Evolutionary conservation across 768 basidiomycete genomes (phyloP), one percentile per base, ranked within the genome.

Genomic region (Lactifluus hygrophoroides): DNA sequence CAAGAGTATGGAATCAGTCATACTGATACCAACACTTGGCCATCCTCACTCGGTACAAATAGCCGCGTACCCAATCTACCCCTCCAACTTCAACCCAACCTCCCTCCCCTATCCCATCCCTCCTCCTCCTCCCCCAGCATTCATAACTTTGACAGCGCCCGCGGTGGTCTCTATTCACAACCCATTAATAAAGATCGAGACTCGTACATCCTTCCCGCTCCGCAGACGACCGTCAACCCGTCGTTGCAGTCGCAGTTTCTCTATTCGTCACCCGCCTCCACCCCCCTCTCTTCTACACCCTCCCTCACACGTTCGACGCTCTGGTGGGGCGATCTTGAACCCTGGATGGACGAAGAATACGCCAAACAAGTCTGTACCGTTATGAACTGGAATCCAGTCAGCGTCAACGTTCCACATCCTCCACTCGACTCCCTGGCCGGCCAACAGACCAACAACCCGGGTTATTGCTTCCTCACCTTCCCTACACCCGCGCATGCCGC

Each of bases 261-360:
- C 66, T 57, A 68, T 66, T 46, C 64, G 42, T 55, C 60, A 56
- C 56, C 70, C 61, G 58, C 68, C 56, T 42, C 66, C 63, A 49
- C 57, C 61, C 54, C 61, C 37, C 42, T 65, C 65, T 45, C 68
- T 69, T 58, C 62, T 69, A 63, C 67, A 63, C 67, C 63, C 62
- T 57, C 58, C 40, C 57, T 50, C 45, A 70, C 77, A 48, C 79
- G 80, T 69, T 80, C 79, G 59, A 87, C 89, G 42, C 81, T 92
- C 65, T 89, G 83, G 79, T 90, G 94, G 83, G 83, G 85, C 64
- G 88, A 90, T 67, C 81, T 95, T 54, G 93, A 95, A 71, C 84
- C 86, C 64, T 95, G 93, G 93, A 94, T 95, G 94, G 91, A 94
- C 74, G 90, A 93, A 80, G 87, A 90, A 70, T 95, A 94, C 76